phyloP scores from a whole-genome alignment of 1,284 basidiomycete genomes.

The Inonotus hispidus region DNA sequence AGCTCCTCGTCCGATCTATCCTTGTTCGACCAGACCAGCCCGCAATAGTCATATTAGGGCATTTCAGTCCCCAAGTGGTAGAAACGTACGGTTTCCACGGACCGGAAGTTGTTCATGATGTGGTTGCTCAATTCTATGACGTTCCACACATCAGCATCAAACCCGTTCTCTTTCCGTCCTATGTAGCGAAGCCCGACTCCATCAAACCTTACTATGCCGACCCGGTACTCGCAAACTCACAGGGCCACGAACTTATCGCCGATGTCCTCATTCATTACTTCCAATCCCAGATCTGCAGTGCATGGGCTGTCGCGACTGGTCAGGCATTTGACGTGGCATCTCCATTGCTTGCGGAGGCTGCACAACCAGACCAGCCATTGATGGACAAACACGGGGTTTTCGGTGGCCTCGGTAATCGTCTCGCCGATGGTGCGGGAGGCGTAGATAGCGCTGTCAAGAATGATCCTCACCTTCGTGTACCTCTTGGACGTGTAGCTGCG shows the following conservation, averaged over 20 bases:
- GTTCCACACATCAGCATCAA: constrained; percentile 87
- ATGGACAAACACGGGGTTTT: constrained; percentile 56
- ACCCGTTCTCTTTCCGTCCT: constrained; percentile 75
- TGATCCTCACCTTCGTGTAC: constrained; percentile 48
- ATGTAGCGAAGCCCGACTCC: constrained; percentile 69
- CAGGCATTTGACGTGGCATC: constrained; percentile 53
- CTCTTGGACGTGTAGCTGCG: constrained; percentile 68
- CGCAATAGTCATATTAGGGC: constrained; percentile 85
- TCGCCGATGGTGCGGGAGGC: constrained; percentile 39
- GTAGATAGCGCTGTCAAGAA: constrained; percentile 30
- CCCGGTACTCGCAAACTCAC: constrained; percentile 72
- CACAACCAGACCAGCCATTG: constrained; percentile 25
- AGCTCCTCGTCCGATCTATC: constrained; percentile 85
- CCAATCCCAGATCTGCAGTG: constrained; percentile 79
- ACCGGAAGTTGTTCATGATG: constrained; percentile 81
- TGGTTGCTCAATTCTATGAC: constrained; percentile 94
- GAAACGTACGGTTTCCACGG: constrained; percentile 77
- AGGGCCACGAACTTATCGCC: constrained; percentile 79
- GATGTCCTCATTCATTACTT: constrained; percentile 86
- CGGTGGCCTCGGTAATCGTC: constrained; percentile 60
- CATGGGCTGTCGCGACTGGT: constrained; percentile 75
- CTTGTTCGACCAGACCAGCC: constrained; percentile 84
- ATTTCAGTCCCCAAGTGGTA: constrained; percentile 84
- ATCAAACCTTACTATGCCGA: constrained; percentile 76
- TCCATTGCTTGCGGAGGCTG: constrained; percentile 32